A percentile compares a stretch with the other conserved stretches of the same genome.
Evolutionary conservation across 2,329 filamentous ascomycete genomes (phyloP).

Genomic region (Epicoccum nigrum): DNA sequence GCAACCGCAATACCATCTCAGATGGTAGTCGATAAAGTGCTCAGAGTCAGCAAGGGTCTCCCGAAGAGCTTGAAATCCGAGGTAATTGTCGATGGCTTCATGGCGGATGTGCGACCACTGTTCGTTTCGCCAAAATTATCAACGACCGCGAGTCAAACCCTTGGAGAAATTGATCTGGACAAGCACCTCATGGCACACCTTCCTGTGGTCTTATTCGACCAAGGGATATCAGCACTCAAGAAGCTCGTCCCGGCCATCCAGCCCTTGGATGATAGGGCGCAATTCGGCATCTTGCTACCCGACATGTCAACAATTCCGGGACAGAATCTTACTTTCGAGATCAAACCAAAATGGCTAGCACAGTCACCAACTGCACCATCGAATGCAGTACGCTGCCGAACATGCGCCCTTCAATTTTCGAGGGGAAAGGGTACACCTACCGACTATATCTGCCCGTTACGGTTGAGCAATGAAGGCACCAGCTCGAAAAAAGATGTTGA

Average conservation of each 20-base stretch:
- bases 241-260: slow-evolving; percentile 6
- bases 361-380: slow-evolving; percentile 54
- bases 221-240: slow-evolving; percentile 7
- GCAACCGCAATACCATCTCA: slow-evolving; percentile 17
- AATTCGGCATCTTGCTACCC: slow-evolving; percentile 37
- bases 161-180: slow-evolving; percentile 13
- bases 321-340: slow-evolving; percentile 43
- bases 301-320: slow-evolving; percentile 37
- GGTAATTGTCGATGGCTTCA: slow-evolving; percentile 37
- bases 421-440: slow-evolving; percentile 19
- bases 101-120: slow-evolving; percentile 36
- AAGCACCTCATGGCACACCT: slow-evolving; percentile 14
- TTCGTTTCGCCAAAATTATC: slow-evolving; percentile 24
- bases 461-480: slow-evolving; percentile 43
- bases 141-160: slow-evolving; percentile 1
- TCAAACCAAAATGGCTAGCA: slow-evolving; percentile 58
- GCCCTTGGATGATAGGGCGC: slow-evolving; percentile 14
- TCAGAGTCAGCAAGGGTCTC: slow-evolving; percentile 40
- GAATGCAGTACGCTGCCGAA: slow-evolving; percentile 51
- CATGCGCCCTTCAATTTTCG: slow-evolving; percentile 53
- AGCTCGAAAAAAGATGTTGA: slow-evolving; percentile 15
- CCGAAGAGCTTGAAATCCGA: slow-evolving; percentile 32
- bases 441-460: slow-evolving; percentile 50
- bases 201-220: slow-evolving; percentile 6
- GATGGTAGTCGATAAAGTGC: slow-evolving; percentile 27